Evolutionary conservation across 352 stramenopile genomes (phyloP), one percentile per base, ranked within the genome.

Genomic region (Phytophthora fragariaefolia): DNA sequence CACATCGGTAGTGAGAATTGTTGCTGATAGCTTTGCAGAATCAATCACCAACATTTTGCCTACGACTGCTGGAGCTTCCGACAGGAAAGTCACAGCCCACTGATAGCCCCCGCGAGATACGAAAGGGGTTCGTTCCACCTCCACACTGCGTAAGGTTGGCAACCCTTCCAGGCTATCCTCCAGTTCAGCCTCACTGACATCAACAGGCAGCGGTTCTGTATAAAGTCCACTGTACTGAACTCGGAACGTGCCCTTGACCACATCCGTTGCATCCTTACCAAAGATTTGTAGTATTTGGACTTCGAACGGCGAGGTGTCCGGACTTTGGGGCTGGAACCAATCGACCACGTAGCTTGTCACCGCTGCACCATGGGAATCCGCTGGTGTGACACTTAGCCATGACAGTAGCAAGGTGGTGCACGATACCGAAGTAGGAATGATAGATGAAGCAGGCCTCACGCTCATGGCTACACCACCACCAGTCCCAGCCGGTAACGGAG

Each of bases 71-170:
- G 83, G 85, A 2, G 73, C 55, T 58, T 94, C 85, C 3, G 75
- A 77, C 3, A 89, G 27, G 63, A 95, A 96, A 18, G 86, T 93
- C 22, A 96, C 74, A 1, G 76, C 91, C 87, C 87, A 96, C 56
- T 90, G 68, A 55, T 86, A 96, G 0, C 87, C 87, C 13, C 77
- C 82, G 2, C 20, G 58, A 24, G 78, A 73, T 1, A 59, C 10
- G 4, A 64, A 47, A 0, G 46, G 1, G 1, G 87, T 95, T 2
- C 88, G 82, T 51, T 95, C 69, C 1, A 98, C 91, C 18, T 87
- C 79, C 20, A 98, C 90, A 43, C 72, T 80, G 3, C 90, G 86
- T 22, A 96, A 55, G 17, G 72, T 77, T 7, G 75, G 52, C 1
- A 96, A 54, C 0, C 74, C 69, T 40, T 85, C 76, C 2, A 98